Conservation (phyloP, 176 grass and related monocot species). For the Microstegium vimineum region DNA sequence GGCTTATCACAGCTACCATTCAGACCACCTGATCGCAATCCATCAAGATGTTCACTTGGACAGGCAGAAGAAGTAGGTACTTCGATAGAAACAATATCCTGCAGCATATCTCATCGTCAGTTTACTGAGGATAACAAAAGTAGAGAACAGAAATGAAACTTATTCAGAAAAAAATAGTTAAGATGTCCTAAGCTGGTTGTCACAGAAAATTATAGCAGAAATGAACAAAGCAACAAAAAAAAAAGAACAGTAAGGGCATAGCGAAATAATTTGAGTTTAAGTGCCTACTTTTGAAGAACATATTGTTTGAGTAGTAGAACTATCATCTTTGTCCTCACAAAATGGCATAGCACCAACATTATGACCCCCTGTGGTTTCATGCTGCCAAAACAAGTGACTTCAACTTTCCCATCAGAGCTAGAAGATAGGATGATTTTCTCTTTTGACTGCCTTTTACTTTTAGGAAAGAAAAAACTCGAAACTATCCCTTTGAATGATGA, state of each 20-base stretch:
- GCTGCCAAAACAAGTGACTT: slow-evolving; percentile 22
- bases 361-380: not conserved
- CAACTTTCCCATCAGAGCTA: slow-evolving; percentile 15
- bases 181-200: not conserved
- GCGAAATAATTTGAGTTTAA: slow-evolving; percentile 7
- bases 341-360: slow-evolving; percentile 20
- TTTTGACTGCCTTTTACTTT: slow-evolving; percentile 54
- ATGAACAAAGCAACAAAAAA: not conserved
- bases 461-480: slow-evolving; percentile 85
- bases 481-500: slow-evolving; percentile 76
- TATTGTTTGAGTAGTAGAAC: slow-evolving; percentile 14
- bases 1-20: slow-evolving; percentile 47
- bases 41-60: slow-evolving; percentile 40
- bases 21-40: slow-evolving; percentile 15
- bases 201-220: not conserved
- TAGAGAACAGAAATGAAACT: not conserved
- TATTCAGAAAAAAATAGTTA: not conserved
- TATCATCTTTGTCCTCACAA: slow-evolving; percentile 32
- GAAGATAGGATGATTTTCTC: slow-evolving; percentile 41
- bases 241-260: not conserved
- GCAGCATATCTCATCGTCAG: slow-evolving; percentile 22
- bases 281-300: slow-evolving; percentile 35
- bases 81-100: slow-evolving; percentile 47
- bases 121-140: slow-evolving; percentile 18
- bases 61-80: slow-evolving; percentile 26